A percentile compares a stretch with the other conserved stretches of the same genome.
Evolutionary conservation across 1,284 basidiomycete genomes (phyloP).

Genomic region (Apiotrichum laibachii): DNA sequence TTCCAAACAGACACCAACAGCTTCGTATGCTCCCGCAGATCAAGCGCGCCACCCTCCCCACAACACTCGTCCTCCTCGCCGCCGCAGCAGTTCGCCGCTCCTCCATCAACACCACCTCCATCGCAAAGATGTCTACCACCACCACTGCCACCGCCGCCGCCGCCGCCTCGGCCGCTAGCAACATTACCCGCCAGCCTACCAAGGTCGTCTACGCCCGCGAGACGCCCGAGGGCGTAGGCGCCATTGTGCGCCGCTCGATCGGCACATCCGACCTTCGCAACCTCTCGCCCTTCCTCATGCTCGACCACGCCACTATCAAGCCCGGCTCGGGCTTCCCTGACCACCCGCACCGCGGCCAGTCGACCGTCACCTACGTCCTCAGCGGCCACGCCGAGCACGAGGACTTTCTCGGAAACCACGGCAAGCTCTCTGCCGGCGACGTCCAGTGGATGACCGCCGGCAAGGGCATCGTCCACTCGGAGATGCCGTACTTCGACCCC

Average conservation of each 20-base stretch:
- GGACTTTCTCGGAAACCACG: conserved; percentile 85
- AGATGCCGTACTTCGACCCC: conserved; percentile 81
- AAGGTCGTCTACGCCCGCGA: conserved; percentile 74
- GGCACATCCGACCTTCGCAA: conserved; percentile 73
- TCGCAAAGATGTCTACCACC: conserved; percentile 7
- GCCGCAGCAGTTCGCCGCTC: conserved; percentile 4
- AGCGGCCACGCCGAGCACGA: conserved; percentile 70
- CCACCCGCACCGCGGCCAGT: conserved; percentile 86
- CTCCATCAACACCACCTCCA: conserved; percentile 5
- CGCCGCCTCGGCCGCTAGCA: conserved; percentile 2
- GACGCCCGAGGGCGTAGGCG: conserved; percentile 83
- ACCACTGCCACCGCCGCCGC: conserved; percentile 12
- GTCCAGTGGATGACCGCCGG: conserved; percentile 96
- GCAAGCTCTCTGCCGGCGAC: conserved; percentile 73
- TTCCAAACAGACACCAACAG: not conserved
- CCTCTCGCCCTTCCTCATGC: conserved; percentile 85
- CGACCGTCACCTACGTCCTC: conserved; percentile 74
- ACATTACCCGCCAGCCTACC: conserved; percentile 64
- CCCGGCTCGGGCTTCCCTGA: conserved; percentile 58
- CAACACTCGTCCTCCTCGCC: not conserved
- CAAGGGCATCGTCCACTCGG: conserved; percentile 66
- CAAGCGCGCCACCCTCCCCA: conserved; percentile 3
- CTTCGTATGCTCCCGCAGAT: conserved; percentile 1
- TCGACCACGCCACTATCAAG: conserved; percentile 49
- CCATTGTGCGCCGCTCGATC: conserved; percentile 83